phyloP scores from a whole-genome alignment of 2,329 filamentous ascomycete species.

The Penicillium sp. region DNA sequence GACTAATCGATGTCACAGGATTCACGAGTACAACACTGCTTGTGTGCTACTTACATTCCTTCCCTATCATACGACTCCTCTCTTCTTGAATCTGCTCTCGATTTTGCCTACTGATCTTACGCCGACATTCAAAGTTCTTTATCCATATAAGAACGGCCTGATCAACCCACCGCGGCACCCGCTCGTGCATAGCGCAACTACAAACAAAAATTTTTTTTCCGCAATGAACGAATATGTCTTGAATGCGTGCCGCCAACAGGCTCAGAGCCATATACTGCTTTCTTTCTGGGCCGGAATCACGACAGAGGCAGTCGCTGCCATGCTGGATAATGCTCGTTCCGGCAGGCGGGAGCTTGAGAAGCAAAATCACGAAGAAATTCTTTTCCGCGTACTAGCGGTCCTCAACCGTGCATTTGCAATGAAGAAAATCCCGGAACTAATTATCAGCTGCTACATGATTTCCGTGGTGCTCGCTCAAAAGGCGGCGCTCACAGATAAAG shows the following conservation, averaged over 20 bases:
- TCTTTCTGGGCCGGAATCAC: slow-evolving; percentile 90
- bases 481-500: slow-evolving; percentile 70
- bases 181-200: slow-evolving; percentile 77
- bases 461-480: slow-evolving; percentile 82
- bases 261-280: slow-evolving; percentile 73
- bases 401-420: slow-evolving; percentile 75
- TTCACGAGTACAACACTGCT: slow-evolving; percentile 86
- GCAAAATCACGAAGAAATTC: slow-evolving; percentile 73
- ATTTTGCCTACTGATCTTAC: slow-evolving; percentile 75
- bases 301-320: slow-evolving; percentile 78
- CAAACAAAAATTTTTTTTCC: slow-evolving; percentile 72
- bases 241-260: slow-evolving; percentile 65
- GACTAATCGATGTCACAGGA: slow-evolving; percentile 50
- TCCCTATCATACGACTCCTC: slow-evolving; percentile 82
- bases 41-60: slow-evolving; percentile 80
- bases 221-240: slow-evolving; percentile 76
- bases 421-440: slow-evolving; percentile 71
- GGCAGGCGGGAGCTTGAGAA: slow-evolving; percentile 72
- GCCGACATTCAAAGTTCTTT: slow-evolving; percentile 74
- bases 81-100: slow-evolving; percentile 81
- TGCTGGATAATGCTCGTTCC: slow-evolving; percentile 73
- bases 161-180: slow-evolving; percentile 74
- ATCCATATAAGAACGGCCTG: slow-evolving; percentile 77
- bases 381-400: slow-evolving; percentile 66
- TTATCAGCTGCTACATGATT: slow-evolving; percentile 88